A percentile compares a stretch with the other conserved stretches of the same genome.
Conservation (phyloP, 192 early-diverging fungal genomes). For the Gonapodya prolifera region DNA sequence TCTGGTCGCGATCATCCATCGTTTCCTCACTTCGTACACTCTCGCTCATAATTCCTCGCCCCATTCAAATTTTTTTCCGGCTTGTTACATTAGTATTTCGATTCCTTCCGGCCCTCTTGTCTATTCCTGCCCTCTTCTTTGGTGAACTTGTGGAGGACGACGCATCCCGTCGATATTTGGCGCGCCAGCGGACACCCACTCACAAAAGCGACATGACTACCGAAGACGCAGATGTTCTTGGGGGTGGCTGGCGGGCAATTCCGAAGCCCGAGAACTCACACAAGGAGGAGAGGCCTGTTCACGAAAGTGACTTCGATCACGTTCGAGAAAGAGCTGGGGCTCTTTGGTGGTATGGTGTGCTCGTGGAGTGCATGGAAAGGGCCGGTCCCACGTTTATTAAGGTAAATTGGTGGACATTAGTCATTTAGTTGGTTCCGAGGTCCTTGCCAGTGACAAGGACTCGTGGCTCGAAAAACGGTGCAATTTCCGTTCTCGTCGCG, state of each 20-base stretch:
- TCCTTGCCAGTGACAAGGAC: too few species aligned
- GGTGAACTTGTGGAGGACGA: not conserved
- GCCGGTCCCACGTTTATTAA: constrained; percentile 97
- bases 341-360: constrained; percentile 74
- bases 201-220: not conserved
- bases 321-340: not conserved
- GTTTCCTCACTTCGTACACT: not conserved
- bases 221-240: not conserved
- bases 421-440: too few species aligned
- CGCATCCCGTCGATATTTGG: not conserved
- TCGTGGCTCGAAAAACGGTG: too few species aligned
- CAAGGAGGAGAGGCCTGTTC: not conserved
- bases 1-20: too few species aligned
- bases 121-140: not conserved
- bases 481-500: too few species aligned
- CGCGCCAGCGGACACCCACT: not conserved
- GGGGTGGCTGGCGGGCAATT: too few species aligned
- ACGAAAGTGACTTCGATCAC: not conserved
- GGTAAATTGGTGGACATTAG: constrained; percentile 20
- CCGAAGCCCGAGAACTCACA: too few species aligned
- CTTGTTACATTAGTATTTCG: not conserved
- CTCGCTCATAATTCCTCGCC: not conserved
- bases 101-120: not conserved
- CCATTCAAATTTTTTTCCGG: not conserved
- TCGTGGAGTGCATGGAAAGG: constrained; percentile 65